Percentiles rank a stretch among this genome's conserved stretches.
These are phyloP conservation scores for Carallia pectinifolia DNA, from an alignment of 345 rosid species.

Conservation along the genomic window DNA sequence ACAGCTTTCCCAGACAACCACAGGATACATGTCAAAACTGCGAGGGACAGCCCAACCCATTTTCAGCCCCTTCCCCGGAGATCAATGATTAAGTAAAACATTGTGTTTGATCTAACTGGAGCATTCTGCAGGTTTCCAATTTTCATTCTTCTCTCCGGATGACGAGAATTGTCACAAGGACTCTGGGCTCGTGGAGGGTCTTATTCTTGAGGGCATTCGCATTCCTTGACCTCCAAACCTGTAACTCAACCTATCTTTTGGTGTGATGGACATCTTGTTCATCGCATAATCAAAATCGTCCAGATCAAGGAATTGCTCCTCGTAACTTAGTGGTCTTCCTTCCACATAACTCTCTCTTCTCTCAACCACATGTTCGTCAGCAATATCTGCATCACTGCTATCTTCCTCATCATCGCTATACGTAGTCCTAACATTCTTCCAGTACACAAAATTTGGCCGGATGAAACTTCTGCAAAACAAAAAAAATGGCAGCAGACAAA, in stretches of 20 bases:
- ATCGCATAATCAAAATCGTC: constrained; percentile 50
- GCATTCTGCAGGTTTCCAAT: too few relatives aligned
- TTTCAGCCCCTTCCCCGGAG: too few relatives aligned
- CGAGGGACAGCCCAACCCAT: too few relatives aligned
- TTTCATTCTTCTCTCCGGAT: too few relatives aligned
- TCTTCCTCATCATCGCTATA: constrained; percentile 45
- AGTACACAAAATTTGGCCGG: constrained; percentile 55
- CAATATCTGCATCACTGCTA: constrained; percentile 41
- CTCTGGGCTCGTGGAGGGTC: constrained; percentile 72
- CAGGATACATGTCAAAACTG: too few relatives aligned
- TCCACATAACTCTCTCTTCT: constrained; percentile 30
- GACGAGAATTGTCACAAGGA: constrained; percentile 28
- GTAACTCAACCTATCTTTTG: constrained; percentile 40
- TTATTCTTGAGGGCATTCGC: constrained; percentile 69
- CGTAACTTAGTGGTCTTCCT: constrained; percentile 38
- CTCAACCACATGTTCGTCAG: constrained; percentile 21
- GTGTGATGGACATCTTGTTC: constrained; percentile 83
- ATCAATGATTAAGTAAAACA: too few relatives aligned
- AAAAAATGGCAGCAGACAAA: background rate
- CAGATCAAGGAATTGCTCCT: constrained; percentile 39
- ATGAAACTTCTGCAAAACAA: constrained; percentile 39
- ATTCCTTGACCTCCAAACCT: constrained; percentile 35
- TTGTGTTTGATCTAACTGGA: too few relatives aligned
- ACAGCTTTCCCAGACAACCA: too few relatives aligned
- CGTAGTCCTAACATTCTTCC: constrained; percentile 64